phyloP scores from a whole-genome alignment of 2,329 filamentous ascomycete species.

The Penicillium sp. region DNA sequence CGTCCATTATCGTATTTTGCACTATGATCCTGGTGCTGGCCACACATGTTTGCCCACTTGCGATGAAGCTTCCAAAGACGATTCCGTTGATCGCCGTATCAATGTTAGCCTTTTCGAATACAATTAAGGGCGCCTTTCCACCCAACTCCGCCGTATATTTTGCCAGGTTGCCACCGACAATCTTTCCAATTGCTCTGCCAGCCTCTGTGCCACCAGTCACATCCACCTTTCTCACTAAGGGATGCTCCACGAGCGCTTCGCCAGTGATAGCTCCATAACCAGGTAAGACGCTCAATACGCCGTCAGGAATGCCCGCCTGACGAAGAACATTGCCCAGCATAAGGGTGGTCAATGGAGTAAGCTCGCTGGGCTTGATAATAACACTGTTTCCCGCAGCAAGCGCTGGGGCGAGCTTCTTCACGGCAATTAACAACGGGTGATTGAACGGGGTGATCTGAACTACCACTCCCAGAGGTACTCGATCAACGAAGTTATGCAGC shows the following conservation, averaged over 20 bases:
- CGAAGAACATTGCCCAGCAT: slow-evolving; percentile 42
- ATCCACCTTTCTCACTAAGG: slow-evolving; percentile 35
- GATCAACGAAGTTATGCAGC: slow-evolving; percentile 40
- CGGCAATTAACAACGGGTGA: slow-evolving; percentile 39
- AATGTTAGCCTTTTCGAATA: slow-evolving; percentile 36
- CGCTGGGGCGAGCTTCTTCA: slow-evolving; percentile 42
- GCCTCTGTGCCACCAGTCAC: slow-evolving; percentile 36
- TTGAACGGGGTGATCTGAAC: slow-evolving; percentile 44
- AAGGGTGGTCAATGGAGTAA: slow-evolving; percentile 46
- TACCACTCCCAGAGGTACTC: slow-evolving; percentile 41
- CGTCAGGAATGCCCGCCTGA: slow-evolving; percentile 45
- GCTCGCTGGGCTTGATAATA: slow-evolving; percentile 42
- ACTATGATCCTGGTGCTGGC: slow-evolving; percentile 56
- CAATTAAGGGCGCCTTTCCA: slow-evolving; percentile 39
- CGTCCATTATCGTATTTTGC: slow-evolving; percentile 44
- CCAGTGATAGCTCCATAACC: slow-evolving; percentile 54
- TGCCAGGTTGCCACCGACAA: slow-evolving; percentile 35
- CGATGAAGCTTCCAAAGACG: slow-evolving; percentile 50
- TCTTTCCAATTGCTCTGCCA: slow-evolving; percentile 33
- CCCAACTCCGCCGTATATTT: slow-evolving; percentile 39
- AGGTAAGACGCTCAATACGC: slow-evolving; percentile 49
- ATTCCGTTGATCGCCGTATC: slow-evolving; percentile 33
- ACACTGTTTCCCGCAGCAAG: slow-evolving; percentile 44
- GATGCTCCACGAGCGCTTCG: slow-evolving; percentile 30
- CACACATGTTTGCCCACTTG: slow-evolving; percentile 57